These are phyloP conservation scores for Boechera retrofracta DNA, from an alignment of 345 rosid species.

Conservation along the genomic window DNA sequence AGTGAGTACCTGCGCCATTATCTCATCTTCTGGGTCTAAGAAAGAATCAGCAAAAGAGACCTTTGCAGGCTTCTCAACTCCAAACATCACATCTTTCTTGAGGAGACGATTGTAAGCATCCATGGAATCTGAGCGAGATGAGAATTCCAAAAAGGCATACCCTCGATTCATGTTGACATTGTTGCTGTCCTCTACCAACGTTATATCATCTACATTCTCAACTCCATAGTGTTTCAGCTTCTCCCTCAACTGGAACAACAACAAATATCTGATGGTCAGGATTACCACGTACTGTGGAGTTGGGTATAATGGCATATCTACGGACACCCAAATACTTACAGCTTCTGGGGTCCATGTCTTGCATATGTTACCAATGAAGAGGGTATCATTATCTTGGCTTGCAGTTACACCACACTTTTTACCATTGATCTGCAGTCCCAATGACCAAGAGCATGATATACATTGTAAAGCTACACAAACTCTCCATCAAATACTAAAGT, in stretches of 20 bases:
- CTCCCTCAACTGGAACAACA: constrained; percentile 80
- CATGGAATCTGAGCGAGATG: constrained; percentile 93
- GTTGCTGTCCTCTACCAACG: constrained; percentile 93
- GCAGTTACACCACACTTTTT: constrained; percentile 96
- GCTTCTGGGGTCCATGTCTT: constrained; percentile 93
- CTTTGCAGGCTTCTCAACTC: constrained; percentile 97
- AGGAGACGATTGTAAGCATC: constrained; percentile 93
- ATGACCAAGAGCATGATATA: constrained; percentile 46
- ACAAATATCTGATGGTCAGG: constrained; percentile 47
- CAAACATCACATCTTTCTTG: constrained; percentile 87
- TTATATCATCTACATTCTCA: constrained; percentile 82
- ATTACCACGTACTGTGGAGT: constrained; percentile 38
- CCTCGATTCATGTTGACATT: constrained; percentile 90
- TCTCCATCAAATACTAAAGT: constrained; percentile 45
- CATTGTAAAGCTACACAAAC: constrained; percentile 44
- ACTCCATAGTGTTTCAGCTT: constrained; percentile 96
- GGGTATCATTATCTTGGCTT: constrained; percentile 96
- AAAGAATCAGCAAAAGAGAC: constrained; percentile 97
- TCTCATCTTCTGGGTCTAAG: constrained; percentile 91
- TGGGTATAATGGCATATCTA: constrained; percentile 43
- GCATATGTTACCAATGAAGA: constrained; percentile 94
- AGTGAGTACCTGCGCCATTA: constrained; percentile 91
- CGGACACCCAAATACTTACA: constrained; percentile 68
- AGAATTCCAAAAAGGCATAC: constrained; percentile 95
- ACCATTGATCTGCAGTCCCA: constrained; percentile 89